Evolutionary conservation across 768 basidiomycete species (phyloP).

Genomic region (Amanita jacksonii): DNA sequence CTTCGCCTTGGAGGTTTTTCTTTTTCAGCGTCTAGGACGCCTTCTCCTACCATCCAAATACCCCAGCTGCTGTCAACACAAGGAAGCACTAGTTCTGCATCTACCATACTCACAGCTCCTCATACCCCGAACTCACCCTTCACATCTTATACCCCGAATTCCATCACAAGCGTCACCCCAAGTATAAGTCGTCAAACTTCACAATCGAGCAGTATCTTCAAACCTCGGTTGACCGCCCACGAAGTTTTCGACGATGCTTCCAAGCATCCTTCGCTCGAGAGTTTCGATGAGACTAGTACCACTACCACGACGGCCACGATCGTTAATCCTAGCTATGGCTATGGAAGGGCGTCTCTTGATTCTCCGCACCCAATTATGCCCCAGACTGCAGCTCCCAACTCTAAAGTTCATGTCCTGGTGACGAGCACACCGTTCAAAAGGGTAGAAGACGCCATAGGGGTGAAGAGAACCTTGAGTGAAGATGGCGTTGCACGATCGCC

Average conservation of each 20-base stretch:
- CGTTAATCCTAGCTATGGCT: neutral
- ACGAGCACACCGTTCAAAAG: slow-evolving; percentile 6
- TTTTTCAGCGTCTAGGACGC: too few species aligned
- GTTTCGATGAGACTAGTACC: too few species aligned
- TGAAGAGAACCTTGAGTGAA: too few species aligned
- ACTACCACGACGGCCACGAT: too few species aligned
- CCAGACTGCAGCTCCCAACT: neutral
- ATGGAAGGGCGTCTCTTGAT: slow-evolving; percentile 4
- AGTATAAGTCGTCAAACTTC: slow-evolving; percentile 4
- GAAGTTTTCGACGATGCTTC: too few species aligned
- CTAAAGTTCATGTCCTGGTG: neutral
- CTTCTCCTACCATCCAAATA: slow-evolving; percentile 4
- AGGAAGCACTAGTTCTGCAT: neutral
- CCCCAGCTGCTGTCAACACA: neutral
- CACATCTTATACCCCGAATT: too few species aligned
- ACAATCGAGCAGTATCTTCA: too few species aligned
- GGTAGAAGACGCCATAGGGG: too few species aligned
- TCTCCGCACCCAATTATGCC: neutral
- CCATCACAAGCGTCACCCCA: neutral
- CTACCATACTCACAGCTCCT: neutral
- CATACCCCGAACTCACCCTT: slow-evolving; percentile 1
- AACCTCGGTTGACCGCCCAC: too few species aligned
- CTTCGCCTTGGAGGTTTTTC: too few species aligned
- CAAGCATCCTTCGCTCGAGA: too few species aligned
- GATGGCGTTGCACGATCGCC: neutral